Evolutionary conservation across 495 filamentous ascomycete species (phyloP).

Genomic region (Aspergillus biplanus): DNA sequence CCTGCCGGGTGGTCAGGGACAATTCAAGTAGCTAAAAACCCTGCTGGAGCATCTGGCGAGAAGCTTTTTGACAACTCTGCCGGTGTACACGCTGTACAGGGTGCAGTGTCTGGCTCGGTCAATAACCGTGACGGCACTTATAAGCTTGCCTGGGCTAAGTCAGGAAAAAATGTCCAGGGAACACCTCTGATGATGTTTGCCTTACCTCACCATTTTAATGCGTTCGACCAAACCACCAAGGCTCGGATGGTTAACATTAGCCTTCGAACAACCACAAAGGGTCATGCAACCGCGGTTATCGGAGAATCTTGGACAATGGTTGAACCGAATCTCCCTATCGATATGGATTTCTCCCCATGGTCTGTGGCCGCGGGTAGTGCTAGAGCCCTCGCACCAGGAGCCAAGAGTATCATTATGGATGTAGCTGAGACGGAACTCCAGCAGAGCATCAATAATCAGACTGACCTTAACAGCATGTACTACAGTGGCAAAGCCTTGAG

Average conservation of each 20-base stretch:
- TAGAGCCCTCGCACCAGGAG: slow-evolving; percentile 52
- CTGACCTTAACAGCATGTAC: slow-evolving; percentile 88
- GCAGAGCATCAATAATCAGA: slow-evolving; percentile 71
- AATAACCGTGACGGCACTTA: slow-evolving; percentile 68
- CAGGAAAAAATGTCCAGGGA: slow-evolving; percentile 53
- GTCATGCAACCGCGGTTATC: slow-evolving; percentile 70
- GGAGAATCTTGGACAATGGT: slow-evolving; percentile 80
- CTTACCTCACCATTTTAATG: slow-evolving; percentile 80
- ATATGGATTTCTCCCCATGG: slow-evolving; percentile 80
- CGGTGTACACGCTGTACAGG: slow-evolving; percentile 71
- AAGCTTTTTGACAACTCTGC: slow-evolving; percentile 71
- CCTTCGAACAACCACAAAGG: slow-evolving; percentile 86
- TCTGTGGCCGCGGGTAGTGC: slow-evolving; percentile 54
- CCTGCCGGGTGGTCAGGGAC: slow-evolving; percentile 63
- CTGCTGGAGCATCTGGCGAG: slow-evolving; percentile 62
- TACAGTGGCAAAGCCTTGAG: slow-evolving; percentile 90
- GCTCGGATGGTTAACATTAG: slow-evolving; percentile 59
- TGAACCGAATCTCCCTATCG: slow-evolving; percentile 70
- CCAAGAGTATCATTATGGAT: slow-evolving; percentile 56
- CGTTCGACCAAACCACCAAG: slow-evolving; percentile 66
- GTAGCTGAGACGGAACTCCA: slow-evolving; percentile 67
- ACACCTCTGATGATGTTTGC: slow-evolving; percentile 79
- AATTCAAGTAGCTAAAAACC: slow-evolving; percentile 81
- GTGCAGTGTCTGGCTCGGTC: slow-evolving; percentile 64
- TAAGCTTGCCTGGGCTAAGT: slow-evolving; percentile 68